Evolutionary conservation across 192 early-diverging fungal genomes (phyloP), one percentile per base, ranked within the genome.

Genomic region (Podila clonocystis): DNA sequence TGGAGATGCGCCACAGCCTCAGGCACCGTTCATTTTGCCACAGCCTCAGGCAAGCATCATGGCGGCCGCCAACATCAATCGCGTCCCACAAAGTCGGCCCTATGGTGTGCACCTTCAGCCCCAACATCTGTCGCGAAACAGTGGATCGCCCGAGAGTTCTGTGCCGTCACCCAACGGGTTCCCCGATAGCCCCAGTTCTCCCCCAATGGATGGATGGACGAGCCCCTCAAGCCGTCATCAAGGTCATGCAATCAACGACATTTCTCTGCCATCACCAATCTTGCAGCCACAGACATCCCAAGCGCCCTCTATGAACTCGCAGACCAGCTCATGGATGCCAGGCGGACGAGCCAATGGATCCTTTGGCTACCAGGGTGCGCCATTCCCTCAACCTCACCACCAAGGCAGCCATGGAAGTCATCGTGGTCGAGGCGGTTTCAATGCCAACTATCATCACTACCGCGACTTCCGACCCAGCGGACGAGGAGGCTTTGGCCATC

Each of bases 1-100:
- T 8, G 77, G 77, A 17, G 77, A 80, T 60, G 70, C 77, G 4
- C 77, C 77, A 3, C 38, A 61, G 34, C 67, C 70, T 22, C 64
- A 65, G 38, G 63, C 67, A 3, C 26, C 75, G 13, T 78, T 65
- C 50, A 12, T 78, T 45, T 50, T 63, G 50, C 63, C 31, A 19
- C 34, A 41, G 15, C 34, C 34, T 7, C 76, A 79, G 59, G 55
- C 76, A n/a, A 79, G 50, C 29, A 64, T 72, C 17, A 58, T 72
- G 28, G 70, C 76, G 1, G 70, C 76, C 2, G 76, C 76, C 31
- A 71, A 66, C n/a, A 66, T 71, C 22, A 79, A 79, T 41, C 58
- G 76, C 12, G 52, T 55, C 2, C 76, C 76, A 15, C 76, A 79
- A 33, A 19, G 69, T 52, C 69, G 76, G 0, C 65, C 76, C 5